Conservation (phyloP, 495 filamentous ascomycete species). For the Penicillium cosmopolitanum region DNA sequence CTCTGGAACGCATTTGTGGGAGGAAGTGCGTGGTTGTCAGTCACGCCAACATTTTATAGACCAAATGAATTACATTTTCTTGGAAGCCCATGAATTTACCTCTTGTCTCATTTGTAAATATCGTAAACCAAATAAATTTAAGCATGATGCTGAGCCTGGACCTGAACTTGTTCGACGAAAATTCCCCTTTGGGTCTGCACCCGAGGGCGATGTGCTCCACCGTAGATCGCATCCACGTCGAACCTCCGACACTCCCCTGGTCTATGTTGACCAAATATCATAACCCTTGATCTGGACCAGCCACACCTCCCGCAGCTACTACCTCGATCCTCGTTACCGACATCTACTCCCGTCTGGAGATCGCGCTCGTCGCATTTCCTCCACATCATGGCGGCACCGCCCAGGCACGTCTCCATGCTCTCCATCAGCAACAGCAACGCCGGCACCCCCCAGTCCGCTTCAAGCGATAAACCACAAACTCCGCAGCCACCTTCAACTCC, state of each 20-base stretch:
- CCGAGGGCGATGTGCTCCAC: slow-evolving; percentile 32
- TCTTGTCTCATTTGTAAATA: not conserved
- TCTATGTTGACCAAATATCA: not conserved
- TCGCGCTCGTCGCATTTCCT: slow-evolving; percentile 3
- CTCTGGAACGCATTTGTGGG: too few species aligned
- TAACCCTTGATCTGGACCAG: too few species aligned
- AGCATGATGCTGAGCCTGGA: not conserved
- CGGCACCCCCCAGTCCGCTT: slow-evolving; percentile 24
- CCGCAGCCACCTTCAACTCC: slow-evolving; percentile 38
- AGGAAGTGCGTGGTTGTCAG: too few species aligned
- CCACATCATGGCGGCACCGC: slow-evolving; percentile 39
- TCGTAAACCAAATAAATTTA: not conserved
- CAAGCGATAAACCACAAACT: slow-evolving; percentile 34
- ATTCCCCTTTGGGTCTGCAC: slow-evolving; percentile 21
- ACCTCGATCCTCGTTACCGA: too few species aligned
- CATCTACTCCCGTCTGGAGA: not conserved
- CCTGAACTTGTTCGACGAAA: not conserved
- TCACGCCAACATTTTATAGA: too few species aligned
- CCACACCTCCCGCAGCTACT: too few species aligned
- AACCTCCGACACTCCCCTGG: slow-evolving; percentile 5
- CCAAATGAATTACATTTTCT: too few species aligned
- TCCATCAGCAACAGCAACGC: slow-evolving; percentile 44
- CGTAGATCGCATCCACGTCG: slow-evolving; percentile 32
- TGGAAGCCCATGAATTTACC: not conserved
- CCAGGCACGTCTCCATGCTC: slow-evolving; percentile 43